These are phyloP conservation scores for Hibiscus trionum DNA, from an alignment of 345 rosid species.

Conservation along the genomic window DNA sequence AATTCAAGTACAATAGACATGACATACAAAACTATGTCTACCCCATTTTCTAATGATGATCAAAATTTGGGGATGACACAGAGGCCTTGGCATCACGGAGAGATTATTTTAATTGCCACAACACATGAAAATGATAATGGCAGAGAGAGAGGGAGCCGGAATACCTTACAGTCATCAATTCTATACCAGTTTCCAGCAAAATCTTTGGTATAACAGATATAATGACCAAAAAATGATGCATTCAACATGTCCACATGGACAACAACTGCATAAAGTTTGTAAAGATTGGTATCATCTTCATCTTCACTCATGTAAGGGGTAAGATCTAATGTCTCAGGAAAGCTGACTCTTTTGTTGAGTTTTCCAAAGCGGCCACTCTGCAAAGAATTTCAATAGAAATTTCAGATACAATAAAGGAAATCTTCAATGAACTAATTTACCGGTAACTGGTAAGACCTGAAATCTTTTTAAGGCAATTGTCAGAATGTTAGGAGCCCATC, in stretches of 20 bases:
- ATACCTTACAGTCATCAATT: conserved; percentile 89
- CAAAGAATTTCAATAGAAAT: conserved; percentile 17
- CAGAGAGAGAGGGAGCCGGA: background rate
- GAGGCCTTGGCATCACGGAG: background rate
- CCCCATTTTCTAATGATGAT: background rate
- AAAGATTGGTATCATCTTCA: conserved; percentile 61
- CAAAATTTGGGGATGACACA: background rate
- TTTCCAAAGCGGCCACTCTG: conserved; percentile 98
- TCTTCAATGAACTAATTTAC: background rate
- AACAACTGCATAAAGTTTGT: conserved; percentile 86
- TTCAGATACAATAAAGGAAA: conserved; percentile 2
- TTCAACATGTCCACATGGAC: conserved; percentile 96
- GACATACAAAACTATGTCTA: background rate
- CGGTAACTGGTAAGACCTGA: conserved; percentile 37
- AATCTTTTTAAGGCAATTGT: conserved; percentile 92
- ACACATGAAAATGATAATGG: background rate
- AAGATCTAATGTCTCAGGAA: conserved; percentile 81
- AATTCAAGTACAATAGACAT: background rate
- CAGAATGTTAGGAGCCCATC: conserved; percentile 73
- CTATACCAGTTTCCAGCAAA: conserved; percentile 75
- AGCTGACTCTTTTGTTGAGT: conserved; percentile 84
- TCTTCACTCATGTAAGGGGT: conserved; percentile 74
- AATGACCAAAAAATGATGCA: conserved; percentile 97
- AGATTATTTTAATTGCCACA: background rate
- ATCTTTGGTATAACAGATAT: conserved; percentile 84